Conservation (phyloP, 2,329 filamentous ascomycete species). For the Ramularia collo-cygni region DNA sequence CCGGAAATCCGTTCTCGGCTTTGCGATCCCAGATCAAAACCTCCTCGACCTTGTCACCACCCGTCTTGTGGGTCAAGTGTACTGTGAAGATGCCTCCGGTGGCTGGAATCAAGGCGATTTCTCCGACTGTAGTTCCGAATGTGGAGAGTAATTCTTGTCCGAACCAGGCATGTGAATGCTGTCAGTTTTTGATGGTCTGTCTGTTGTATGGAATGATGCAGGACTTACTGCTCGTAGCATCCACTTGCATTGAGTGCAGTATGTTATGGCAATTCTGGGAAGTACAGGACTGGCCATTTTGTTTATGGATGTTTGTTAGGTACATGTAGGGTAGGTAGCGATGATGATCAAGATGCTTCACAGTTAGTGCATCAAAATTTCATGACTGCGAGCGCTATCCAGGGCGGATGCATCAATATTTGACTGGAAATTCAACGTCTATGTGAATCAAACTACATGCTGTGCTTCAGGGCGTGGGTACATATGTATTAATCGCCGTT, state of each 20-base stretch:
- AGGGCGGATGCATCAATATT: too few species aligned
- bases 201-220: too few species aligned
- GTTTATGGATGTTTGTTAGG: neutral
- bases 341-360: too few species aligned
- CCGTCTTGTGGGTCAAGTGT: conserved; percentile 45
- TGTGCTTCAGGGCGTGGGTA: too few species aligned
- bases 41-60: conserved; percentile 29
- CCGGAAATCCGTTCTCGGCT: conserved; percentile 80
- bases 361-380: too few species aligned
- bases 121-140: conserved; percentile 74
- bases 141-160: conserved; percentile 94
- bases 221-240: conserved; percentile 22
- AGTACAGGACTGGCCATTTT: conserved; percentile 29
- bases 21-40: conserved; percentile 82
- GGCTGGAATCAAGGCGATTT: conserved; percentile 77
- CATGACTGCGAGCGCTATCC: too few species aligned
- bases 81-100: conserved; percentile 82
- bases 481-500: too few species aligned
- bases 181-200: too few species aligned
- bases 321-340: too few species aligned
- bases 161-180: conserved; percentile 51
- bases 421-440: too few species aligned
- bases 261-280: conserved; percentile 78
- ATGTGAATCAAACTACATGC: too few species aligned
- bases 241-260: conserved; percentile 69